Percentiles rank a stretch among this genome's conserved stretches.
phyloP scores from a whole-genome alignment of 1,284 basidiomycete genomes.

The Phylloporus gajari region DNA sequence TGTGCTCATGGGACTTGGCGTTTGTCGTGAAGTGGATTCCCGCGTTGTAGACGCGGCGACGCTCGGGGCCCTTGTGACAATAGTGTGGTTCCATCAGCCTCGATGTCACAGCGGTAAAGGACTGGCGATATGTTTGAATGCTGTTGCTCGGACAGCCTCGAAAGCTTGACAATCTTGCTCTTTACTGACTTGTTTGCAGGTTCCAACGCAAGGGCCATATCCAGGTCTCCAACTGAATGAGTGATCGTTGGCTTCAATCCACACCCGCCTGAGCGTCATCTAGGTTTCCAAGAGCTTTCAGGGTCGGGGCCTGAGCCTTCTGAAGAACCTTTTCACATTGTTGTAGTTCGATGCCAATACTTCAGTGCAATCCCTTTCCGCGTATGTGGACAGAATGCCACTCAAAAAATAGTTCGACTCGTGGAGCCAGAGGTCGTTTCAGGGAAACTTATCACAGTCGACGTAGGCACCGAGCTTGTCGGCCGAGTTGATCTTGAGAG shows the following conservation, averaged over 20 bases:
- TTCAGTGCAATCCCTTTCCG: conserved; percentile 75
- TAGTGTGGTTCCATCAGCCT: conserved; percentile 60
- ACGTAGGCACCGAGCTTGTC: conserved; percentile 21
- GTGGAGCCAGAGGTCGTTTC: background rate
- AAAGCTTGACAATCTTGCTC: conserved; percentile 63
- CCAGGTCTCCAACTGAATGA: conserved; percentile 60
- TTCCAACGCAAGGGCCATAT: conserved; percentile 64
- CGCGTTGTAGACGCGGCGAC: conserved; percentile 18
- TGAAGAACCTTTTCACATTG: conserved; percentile 78
- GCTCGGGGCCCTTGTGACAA: conserved; percentile 46
- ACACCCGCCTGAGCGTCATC: conserved; percentile 67
- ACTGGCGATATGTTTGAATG: conserved; percentile 31
- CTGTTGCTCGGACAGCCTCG: conserved; percentile 48
- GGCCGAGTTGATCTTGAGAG: conserved; percentile 8
- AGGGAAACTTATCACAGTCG: conserved; percentile 45
- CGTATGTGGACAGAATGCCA: conserved; percentile 49
- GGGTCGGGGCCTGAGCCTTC: conserved; percentile 78
- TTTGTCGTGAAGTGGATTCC: conserved; percentile 14
- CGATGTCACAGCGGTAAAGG: conserved; percentile 4
- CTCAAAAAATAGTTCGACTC: conserved; percentile 9
- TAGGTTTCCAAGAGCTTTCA: conserved; percentile 60
- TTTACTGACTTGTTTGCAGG: conserved; percentile 67
- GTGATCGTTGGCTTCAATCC: conserved; percentile 26
- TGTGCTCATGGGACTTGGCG: conserved; percentile 13
- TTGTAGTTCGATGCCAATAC: conserved; percentile 62